Evolutionary conservation across 768 basidiomycete genomes (phyloP).

Genomic region (Nidula microcarpa): DNA sequence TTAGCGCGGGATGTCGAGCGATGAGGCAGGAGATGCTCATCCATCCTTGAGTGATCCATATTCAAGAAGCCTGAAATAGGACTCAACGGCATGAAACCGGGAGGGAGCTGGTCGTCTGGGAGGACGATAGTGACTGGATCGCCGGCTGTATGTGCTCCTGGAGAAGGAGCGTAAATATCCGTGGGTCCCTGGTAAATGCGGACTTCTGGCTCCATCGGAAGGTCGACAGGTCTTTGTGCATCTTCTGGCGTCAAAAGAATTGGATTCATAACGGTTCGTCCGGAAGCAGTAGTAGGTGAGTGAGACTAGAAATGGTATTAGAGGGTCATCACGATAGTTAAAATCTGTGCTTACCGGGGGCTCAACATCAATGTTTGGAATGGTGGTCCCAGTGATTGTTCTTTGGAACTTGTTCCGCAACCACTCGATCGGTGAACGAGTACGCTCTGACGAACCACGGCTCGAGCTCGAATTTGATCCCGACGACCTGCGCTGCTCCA

Average conservation of each 20-base stretch:
- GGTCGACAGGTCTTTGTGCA: constrained; percentile 7
- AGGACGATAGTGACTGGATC: constrained; percentile 15
- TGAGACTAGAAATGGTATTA: constrained; percentile 26
- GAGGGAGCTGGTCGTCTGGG: constrained; percentile 27
- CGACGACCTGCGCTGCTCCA: constrained; percentile 1
- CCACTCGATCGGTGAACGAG: constrained; percentile 15
- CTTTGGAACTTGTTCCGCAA: constrained; percentile 13
- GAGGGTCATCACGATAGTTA: neutral
- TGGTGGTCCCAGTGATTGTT: constrained; percentile 14
- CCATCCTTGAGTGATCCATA: neutral
- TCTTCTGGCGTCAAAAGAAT: constrained; percentile 42
- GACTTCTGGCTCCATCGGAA: neutral
- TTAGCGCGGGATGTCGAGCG: neutral
- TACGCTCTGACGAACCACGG: neutral
- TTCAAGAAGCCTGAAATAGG: neutral
- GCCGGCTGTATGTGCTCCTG: neutral
- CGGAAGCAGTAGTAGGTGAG: constrained; percentile 30
- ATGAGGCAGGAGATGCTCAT: neutral
- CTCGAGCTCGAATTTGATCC: neutral
- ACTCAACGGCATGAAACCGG: constrained; percentile 27
- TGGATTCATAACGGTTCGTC: constrained; percentile 24
- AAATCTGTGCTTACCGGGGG: constrained; percentile 35
- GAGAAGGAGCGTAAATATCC: neutral
- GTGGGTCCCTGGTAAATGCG: neutral
- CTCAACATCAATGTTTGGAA: constrained; percentile 41